A percentile compares a stretch with the other conserved stretches of the same genome.
Evolutionary conservation across 768 basidiomycete genomes (phyloP).

Genomic region (Auricularia sp.): DNA sequence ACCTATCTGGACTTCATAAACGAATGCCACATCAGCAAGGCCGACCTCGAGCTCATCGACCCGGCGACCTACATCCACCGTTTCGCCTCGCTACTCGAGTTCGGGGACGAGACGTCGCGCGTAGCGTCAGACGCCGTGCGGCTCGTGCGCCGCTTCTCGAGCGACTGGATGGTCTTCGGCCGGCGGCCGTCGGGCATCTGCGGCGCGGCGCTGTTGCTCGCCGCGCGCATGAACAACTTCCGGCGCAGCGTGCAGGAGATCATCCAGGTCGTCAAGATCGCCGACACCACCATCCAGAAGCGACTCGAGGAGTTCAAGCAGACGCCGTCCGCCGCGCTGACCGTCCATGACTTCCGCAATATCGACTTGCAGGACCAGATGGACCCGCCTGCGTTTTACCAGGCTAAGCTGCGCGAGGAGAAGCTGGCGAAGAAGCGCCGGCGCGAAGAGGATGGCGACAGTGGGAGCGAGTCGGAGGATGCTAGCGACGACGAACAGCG

Average conservation of each 20-base stretch:
- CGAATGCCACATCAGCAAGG: slow-evolving; percentile 59
- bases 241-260: slow-evolving; percentile 88
- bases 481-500: slow-evolving; percentile 17
- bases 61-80: slow-evolving; percentile 95
- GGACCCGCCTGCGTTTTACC: slow-evolving; percentile 84
- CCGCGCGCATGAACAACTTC: slow-evolving; percentile 98
- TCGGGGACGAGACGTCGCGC: slow-evolving; percentile 85
- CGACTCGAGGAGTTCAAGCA: slow-evolving; percentile 90
- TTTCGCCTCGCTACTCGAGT: slow-evolving; percentile 89
- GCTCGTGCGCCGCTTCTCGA: slow-evolving; percentile 85
- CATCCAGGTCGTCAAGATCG: slow-evolving; percentile 97
- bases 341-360: slow-evolving; percentile 79
- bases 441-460: slow-evolving; percentile 18
- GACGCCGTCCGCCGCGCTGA: slow-evolving; percentile 77
- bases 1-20: slow-evolving; percentile 92
- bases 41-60: slow-evolving; percentile 70
- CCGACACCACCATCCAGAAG: slow-evolving; percentile 89
- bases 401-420: slow-evolving; percentile 56
- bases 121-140: slow-evolving; percentile 91
- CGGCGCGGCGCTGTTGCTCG: slow-evolving; percentile 88
- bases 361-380: slow-evolving; percentile 88
- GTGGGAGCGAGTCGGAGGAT: slow-evolving; percentile 14
- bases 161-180: slow-evolving; percentile 96
- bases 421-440: slow-evolving; percentile 25
- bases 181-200: slow-evolving; percentile 95